phyloP scores from a whole-genome alignment of 805 yeast genomes.

The Metschnikowia matae region DNA sequence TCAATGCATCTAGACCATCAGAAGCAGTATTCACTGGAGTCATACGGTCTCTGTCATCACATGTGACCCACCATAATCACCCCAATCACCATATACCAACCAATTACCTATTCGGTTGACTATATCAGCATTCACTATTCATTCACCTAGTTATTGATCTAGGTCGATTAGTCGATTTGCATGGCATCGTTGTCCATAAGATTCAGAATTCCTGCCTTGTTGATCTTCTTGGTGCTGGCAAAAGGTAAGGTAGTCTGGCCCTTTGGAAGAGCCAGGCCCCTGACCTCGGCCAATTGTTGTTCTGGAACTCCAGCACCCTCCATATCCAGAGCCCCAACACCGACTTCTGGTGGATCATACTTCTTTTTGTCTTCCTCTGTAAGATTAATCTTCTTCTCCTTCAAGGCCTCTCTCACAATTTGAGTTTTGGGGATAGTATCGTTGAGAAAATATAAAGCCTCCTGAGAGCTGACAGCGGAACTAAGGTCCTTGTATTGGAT shows the following conservation, averaged over 20 bases:
- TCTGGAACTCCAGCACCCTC: slow-evolving; percentile 5
- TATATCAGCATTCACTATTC: too few relatives aligned
- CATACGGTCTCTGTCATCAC: too few relatives aligned
- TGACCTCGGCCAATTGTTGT: background rate
- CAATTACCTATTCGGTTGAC: too few relatives aligned
- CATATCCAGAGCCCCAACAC: slow-evolving; percentile 2
- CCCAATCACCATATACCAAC: too few relatives aligned
- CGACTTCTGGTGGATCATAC: slow-evolving; percentile 7
- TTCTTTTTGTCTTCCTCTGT: slow-evolving; percentile 12
- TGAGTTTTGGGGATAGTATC: slow-evolving; percentile 65
- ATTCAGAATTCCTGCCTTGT: slow-evolving; percentile 34
- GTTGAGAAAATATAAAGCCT: slow-evolving; percentile 57
- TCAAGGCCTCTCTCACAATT: slow-evolving; percentile 46
- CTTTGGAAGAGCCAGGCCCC: slow-evolving; percentile 23
- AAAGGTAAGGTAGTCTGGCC: slow-evolving; percentile 41
- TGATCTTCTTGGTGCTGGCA: slow-evolving; percentile 15
- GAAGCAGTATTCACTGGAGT: too few relatives aligned
- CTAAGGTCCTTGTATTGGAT: slow-evolving; percentile 69
- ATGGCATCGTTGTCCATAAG: slow-evolving; percentile 24
- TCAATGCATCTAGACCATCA: too few relatives aligned
- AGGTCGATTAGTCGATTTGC: background rate
- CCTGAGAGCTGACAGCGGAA: slow-evolving; percentile 54
- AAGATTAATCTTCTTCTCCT: slow-evolving; percentile 35
- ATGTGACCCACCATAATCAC: too few relatives aligned
- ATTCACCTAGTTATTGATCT: too few relatives aligned